These are phyloP conservation scores for Echinosophora koreensis DNA, from an alignment of 306 rosid species.

Conservation along the genomic window DNA sequence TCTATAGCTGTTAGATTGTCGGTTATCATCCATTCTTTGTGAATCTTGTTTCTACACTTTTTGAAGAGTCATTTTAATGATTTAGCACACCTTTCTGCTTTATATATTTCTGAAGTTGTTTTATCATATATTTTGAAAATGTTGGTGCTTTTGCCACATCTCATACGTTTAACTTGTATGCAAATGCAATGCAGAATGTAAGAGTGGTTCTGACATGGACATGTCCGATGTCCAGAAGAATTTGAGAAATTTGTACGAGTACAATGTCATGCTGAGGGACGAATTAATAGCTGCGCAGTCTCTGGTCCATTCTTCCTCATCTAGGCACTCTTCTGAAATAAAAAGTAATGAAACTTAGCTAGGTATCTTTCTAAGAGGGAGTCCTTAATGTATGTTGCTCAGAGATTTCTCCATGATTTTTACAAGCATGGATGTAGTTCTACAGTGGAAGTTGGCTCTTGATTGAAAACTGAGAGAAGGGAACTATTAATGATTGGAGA, in stretches of 20 bases:
- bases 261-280: constrained; percentile 84
- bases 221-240: constrained; percentile 77
- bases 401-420: constrained; percentile 37
- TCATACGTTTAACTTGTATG: constrained; percentile 22
- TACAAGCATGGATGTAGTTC: constrained; percentile 33
- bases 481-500: constrained; percentile 36
- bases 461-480: constrained; percentile 20
- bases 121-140: constrained; percentile 3
- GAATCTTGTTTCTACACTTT: constrained; percentile 27
- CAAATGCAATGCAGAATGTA: constrained; percentile 62
- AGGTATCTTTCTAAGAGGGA: background rate
- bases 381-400: constrained; percentile 21
- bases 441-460: constrained; percentile 36
- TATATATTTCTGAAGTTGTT: background rate
- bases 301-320: constrained; percentile 61
- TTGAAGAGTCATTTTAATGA: constrained; percentile 3
- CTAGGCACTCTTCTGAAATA: constrained; percentile 53
- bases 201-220: constrained; percentile 68
- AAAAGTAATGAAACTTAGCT: constrained; percentile 39
- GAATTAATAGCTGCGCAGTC: constrained; percentile 69
- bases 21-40: constrained; percentile 4
- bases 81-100: background rate
- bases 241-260: constrained; percentile 74
- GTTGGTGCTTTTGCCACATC: constrained; percentile 38
- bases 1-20: background rate